Conservation (phyloP, 2,329 filamentous ascomycete genomes). For the Cryphonectria carpinicola region DNA sequence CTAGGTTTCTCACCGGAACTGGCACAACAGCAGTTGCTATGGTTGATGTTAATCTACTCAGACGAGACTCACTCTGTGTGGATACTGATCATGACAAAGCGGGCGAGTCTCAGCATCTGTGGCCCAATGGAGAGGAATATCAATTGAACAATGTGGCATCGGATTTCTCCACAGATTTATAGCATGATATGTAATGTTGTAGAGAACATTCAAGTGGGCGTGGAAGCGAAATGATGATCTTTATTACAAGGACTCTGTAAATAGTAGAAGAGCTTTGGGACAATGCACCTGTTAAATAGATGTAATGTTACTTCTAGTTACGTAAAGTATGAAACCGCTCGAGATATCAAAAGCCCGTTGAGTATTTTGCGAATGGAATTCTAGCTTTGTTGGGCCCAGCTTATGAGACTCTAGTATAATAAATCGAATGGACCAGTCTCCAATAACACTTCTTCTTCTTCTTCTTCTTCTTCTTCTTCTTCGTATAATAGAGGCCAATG, state of each 20-base stretch:
- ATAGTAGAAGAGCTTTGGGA: background rate
- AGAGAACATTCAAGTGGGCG: background rate
- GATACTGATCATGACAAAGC: background rate
- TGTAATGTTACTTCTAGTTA: no score
- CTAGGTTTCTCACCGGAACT: background rate
- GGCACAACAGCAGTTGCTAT: background rate
- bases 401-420: no score
- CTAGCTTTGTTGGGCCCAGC: no score
- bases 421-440: no score
- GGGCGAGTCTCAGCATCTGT: background rate
- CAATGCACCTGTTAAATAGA: background rate
- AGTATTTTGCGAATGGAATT: no score
- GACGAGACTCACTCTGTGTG: constrained; percentile 8
- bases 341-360: no score
- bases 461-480: no score
- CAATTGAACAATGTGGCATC: background rate
- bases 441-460: no score
- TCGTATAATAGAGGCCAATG: no score
- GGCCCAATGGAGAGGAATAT: background rate
- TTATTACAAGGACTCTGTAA: background rate
- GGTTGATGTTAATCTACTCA: background rate
- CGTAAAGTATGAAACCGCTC: no score
- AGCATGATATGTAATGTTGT: background rate
- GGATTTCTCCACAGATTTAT: background rate
- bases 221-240: background rate